These are phyloP conservation scores for Paraphaeosphaeria sporulosa DNA, from an alignment of 2,329 filamentous ascomycete species.

Conservation along the genomic window DNA sequence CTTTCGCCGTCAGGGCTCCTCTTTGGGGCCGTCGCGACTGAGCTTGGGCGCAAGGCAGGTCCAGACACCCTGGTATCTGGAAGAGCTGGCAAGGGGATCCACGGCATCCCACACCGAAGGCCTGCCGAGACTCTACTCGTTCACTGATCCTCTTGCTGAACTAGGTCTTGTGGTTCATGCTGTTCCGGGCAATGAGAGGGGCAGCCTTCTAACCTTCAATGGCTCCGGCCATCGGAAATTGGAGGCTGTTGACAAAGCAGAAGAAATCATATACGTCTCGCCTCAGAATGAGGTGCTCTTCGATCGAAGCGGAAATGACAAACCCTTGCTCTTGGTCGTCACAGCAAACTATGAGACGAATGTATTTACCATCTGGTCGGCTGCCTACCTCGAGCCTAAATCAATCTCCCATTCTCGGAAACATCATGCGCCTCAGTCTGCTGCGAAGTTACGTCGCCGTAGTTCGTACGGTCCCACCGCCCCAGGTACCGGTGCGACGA, in stretches of 20 bases:
- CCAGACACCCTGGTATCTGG: conserved; percentile 37
- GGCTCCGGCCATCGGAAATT: conserved; percentile 47
- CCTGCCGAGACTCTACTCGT: conserved; percentile 78
- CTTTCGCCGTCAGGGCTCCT: conserved; percentile 36
- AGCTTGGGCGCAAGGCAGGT: conserved; percentile 31
- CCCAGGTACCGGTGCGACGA: conserved; percentile 75
- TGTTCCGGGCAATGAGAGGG: conserved; percentile 37
- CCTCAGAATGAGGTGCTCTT: conserved; percentile 64
- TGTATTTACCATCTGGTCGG: conserved; percentile 84
- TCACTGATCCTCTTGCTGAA: conserved; percentile 86
- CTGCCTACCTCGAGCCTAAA: conserved; percentile 77
- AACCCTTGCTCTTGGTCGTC: conserved; percentile 73
- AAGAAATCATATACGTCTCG: conserved; percentile 86
- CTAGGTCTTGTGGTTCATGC: conserved; percentile 77
- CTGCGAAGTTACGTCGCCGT: conserved; percentile 64
- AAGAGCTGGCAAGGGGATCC: conserved; percentile 39
- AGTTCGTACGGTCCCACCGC: conserved; percentile 65
- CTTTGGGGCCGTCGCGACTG: conserved; percentile 32
- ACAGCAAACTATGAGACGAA: conserved; percentile 80
- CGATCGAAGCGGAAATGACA: conserved; percentile 53
- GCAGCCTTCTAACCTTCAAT: conserved; percentile 37
- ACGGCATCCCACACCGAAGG: conserved; percentile 51
- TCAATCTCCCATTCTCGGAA: conserved; percentile 55
- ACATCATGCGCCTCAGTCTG: conserved; percentile 47
- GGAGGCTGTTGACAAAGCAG: conserved; percentile 74